Evolutionary conservation across 352 stramenopile genomes (phyloP), one percentile per base, ranked within the genome.

Genomic region (Pythium phragmiticola): DNA sequence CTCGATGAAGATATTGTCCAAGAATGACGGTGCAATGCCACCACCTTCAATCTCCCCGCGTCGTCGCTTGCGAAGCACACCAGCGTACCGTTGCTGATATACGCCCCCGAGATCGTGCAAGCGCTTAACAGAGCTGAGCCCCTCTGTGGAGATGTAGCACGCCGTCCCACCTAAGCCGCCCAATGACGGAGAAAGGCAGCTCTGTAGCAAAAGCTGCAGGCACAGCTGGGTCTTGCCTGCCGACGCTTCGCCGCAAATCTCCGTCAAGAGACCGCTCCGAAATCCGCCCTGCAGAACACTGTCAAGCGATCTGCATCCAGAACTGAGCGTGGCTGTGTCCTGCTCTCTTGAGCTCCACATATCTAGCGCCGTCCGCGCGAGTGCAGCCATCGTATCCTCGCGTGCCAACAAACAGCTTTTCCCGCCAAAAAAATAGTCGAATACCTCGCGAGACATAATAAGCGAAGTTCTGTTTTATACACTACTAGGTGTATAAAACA

Each of bases 131-230:
- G 84, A 84, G 9, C 77, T 76, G 7, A 92, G 72, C 47, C 86
- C 82, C 43, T 94, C 86, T 0, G 86, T 92, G 57, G 79, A 88
- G 30, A 94, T 88, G 74, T 94, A 94, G 61, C 82, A 93, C 9
- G 83, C 79, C 0, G 78, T 84, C 21, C 74, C 72, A 39, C 82
- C 79, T 19, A 92, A 48, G 3, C 84, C 84, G 8, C 81, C 82
- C 21, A 87, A 54, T 11, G 62, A 58, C 23, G 43, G 19, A 2
- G 82, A 78, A 17, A 93, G 63, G 56, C 77, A 75, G 62, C 78
- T 83, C 51, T 90, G 84, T 21, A 94, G 66, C 30, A 94, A 64
- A 19, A 94, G 59, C 60, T 94, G 86, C 42, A 94, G 65, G 66
- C 77, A 84, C 51, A 94, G 47, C 58, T 94, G 86, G 34, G 86